phyloP scores from a whole-genome alignment of 257 asterid species.

The Solanum virginianum region DNA sequence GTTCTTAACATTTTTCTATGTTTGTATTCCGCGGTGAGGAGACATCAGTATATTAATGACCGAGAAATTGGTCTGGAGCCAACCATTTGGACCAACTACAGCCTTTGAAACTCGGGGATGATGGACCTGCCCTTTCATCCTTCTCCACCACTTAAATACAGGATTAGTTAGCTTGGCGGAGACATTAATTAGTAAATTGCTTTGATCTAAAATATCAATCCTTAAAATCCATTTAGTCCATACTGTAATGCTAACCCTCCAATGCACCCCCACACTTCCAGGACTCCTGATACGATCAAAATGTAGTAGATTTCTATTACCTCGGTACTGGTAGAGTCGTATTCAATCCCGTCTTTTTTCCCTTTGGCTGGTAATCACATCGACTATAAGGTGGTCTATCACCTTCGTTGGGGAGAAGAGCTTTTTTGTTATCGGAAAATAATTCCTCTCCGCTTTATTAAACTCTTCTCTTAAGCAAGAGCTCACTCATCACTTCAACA shows the following conservation, averaged over 20 bases:
- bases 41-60: background rate
- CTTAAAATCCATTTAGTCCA: background rate
- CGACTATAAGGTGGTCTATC: too few relatives aligned
- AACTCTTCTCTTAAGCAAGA: too few relatives aligned
- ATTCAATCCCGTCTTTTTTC: too few relatives aligned
- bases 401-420: too few relatives aligned
- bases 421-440: too few relatives aligned
- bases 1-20: background rate
- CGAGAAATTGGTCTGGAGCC: too few relatives aligned
- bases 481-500: too few relatives aligned
- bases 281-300: background rate
- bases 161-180: background rate
- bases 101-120: background rate
- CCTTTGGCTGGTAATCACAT: too few relatives aligned
- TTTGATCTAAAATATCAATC: background rate
- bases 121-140: background rate
- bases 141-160: background rate
- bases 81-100: background rate
- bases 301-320: background rate
- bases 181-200: background rate
- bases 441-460: too few relatives aligned
- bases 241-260: background rate
- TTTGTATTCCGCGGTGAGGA: background rate
- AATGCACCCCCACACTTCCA: background rate
- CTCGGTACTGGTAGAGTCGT: background rate